phyloP scores from a whole-genome alignment of 805 yeast genomes.

The Nakazawaea laoshanensis region DNA sequence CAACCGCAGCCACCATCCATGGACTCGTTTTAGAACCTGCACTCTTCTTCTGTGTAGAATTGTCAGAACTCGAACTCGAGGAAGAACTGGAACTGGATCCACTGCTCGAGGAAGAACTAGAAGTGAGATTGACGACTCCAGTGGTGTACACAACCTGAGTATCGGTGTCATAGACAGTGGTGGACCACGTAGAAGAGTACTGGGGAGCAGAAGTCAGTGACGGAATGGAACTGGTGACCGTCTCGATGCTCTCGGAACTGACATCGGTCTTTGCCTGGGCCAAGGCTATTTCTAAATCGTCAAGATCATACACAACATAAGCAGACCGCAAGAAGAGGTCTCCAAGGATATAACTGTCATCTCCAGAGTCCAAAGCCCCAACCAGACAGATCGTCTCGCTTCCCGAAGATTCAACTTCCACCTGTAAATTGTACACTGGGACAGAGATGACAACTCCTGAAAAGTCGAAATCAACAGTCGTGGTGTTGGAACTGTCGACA shows the following conservation, averaged over 20 bases:
- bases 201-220: constrained; percentile 37
- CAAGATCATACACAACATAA: constrained; percentile 49
- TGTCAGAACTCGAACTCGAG: not conserved
- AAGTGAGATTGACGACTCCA: not conserved
- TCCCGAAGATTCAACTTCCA: constrained; percentile 13
- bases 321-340: constrained; percentile 44
- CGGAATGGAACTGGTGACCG: constrained; percentile 37
- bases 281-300: constrained; percentile 30
- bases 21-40: no score
- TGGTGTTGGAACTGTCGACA: constrained; percentile 17
- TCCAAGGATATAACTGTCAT: constrained; percentile 35
- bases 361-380: constrained; percentile 27
- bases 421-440: constrained; percentile 28
- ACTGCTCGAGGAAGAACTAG: not conserved
- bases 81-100: not conserved
- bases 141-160: constrained; percentile 2
- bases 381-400: constrained; percentile 29
- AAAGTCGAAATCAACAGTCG: constrained; percentile 38
- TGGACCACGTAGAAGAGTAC: constrained; percentile 35
- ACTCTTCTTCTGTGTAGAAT: not conserved
- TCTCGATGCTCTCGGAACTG: constrained; percentile 31
- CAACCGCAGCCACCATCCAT: no score
- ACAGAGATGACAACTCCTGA: constrained; percentile 48
- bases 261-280: constrained; percentile 33
- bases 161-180: constrained; percentile 12